A percentile compares a stretch with the other conserved stretches of the same genome.
Conservation (phyloP, 768 basidiomycete species). For the Lactifluus echinatus region DNA sequence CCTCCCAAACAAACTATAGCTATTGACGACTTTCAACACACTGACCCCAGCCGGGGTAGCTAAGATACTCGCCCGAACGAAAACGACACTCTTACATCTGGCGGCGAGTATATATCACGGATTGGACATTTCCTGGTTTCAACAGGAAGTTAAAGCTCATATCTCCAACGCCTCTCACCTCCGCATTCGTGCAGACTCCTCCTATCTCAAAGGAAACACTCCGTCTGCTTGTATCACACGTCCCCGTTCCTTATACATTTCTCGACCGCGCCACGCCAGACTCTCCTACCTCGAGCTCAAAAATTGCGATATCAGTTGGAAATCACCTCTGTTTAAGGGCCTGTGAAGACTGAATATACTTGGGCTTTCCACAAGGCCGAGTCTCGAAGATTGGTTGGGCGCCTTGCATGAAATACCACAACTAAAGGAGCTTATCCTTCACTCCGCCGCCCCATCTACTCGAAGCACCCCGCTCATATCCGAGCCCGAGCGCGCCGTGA, state of each 20-base stretch:
- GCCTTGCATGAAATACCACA: conserved; percentile 8
- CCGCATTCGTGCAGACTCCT: neutral
- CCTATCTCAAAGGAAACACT: neutral
- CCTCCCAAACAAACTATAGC: too few relatives aligned
- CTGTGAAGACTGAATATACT: neutral
- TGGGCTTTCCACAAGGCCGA: neutral
- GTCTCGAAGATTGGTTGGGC: conserved; percentile 3
- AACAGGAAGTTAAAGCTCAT: neutral
- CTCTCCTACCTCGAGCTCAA: too few relatives aligned
- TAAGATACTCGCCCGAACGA: conserved; percentile 6
- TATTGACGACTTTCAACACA: too few relatives aligned
- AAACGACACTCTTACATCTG: neutral
- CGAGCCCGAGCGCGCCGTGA: neutral
- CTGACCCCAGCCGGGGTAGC: neutral
- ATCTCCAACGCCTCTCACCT: conserved; percentile 1
- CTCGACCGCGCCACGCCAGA: too few relatives aligned
- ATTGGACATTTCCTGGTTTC: neutral
- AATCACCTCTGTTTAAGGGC: conserved; percentile 1
- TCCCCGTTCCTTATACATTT: too few relatives aligned
- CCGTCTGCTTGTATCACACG: neutral
- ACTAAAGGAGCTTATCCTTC: conserved; percentile 1
- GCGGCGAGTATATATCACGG: neutral
- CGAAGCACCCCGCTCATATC: neutral
- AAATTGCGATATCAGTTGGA: too few relatives aligned
- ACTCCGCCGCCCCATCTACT: neutral